Conservation (phyloP, 2,329 filamentous ascomycete species). For the Aspergillus carbonarius region DNA sequence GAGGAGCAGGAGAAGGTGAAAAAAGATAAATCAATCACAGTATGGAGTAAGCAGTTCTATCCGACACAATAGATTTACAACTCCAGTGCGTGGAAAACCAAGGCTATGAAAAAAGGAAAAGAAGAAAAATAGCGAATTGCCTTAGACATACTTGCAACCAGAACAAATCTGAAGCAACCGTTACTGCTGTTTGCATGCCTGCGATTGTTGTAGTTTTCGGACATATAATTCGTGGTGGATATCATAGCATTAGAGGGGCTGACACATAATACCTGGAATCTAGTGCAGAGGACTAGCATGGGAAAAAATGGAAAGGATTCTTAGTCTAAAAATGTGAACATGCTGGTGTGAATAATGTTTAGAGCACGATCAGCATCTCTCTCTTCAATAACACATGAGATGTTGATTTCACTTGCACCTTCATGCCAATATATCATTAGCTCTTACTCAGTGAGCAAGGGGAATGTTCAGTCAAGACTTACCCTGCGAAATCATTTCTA, state of each 20-base stretch:
- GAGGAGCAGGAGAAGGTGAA: too few species aligned
- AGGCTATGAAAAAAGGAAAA: background rate
- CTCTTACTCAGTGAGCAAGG: constrained; percentile 4
- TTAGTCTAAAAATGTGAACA: constrained; percentile 91
- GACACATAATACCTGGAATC: constrained; percentile 9
- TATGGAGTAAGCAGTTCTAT: too few species aligned
- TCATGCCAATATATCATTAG: constrained; percentile 20
- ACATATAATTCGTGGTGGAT: constrained; percentile 13
- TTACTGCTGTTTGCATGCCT: constrained; percentile 4
- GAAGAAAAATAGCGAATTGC: background rate
- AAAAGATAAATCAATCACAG: too few species aligned
- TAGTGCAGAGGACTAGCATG: background rate
- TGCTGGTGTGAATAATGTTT: constrained; percentile 92
- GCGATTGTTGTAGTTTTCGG: background rate
- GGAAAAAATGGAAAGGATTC: background rate
- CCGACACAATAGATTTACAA: background rate
- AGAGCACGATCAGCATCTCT: constrained; percentile 87
- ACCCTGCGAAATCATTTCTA: constrained; percentile 99
- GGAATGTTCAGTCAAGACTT: constrained; percentile 30
- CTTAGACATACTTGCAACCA: background rate
- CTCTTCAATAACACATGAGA: constrained; percentile 94
- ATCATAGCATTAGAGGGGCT: constrained; percentile 17
- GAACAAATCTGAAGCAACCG: background rate
- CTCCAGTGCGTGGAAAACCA: background rate
- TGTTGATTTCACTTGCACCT: constrained; percentile 99